Evolutionary conservation across 1,284 basidiomycete species (phyloP).

Genomic region (Tremellales sp.): DNA sequence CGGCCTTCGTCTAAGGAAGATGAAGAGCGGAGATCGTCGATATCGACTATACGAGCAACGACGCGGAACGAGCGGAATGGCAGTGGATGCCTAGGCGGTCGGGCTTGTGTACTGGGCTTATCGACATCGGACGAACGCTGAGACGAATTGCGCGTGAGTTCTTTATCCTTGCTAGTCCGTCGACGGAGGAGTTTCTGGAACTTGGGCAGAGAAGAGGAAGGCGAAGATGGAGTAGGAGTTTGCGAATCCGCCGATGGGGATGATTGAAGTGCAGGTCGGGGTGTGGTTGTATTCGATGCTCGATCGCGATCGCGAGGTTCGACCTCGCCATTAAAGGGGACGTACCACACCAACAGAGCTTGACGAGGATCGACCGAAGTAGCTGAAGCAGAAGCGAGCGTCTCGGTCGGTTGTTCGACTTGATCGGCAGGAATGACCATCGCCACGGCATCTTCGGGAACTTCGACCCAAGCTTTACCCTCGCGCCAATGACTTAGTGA

Average conservation of each 20-base stretch:
- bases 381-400: slow-evolving; percentile 19
- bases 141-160: too few relatives aligned
- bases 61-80: slow-evolving; percentile 46
- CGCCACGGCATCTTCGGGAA: slow-evolving; percentile 46
- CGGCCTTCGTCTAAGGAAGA: not conserved
- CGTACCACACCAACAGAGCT: slow-evolving; percentile 45
- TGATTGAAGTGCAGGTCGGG: slow-evolving; percentile 4
- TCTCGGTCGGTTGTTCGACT: slow-evolving; percentile 4
- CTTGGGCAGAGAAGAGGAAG: slow-evolving; percentile 24
- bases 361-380: slow-evolving; percentile 9
- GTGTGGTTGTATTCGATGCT: not conserved
- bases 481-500: slow-evolving; percentile 17
- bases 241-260: slow-evolving; percentile 1
- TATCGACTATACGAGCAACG: slow-evolving; percentile 42
- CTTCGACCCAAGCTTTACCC: slow-evolving; percentile 44
- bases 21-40: slow-evolving; percentile 27
- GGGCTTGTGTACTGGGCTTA: not conserved
- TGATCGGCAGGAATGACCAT: slow-evolving; percentile 43
- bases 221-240: not conserved
- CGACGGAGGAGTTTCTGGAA: slow-evolving; percentile 41
- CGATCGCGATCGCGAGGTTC: slow-evolving; percentile 4
- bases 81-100: slow-evolving; percentile 22
- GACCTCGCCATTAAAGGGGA: slow-evolving; percentile 41
- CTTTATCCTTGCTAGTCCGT: slow-evolving; percentile 30
- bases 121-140: too few relatives aligned